Percentiles rank a stretch among this genome's conserved stretches.
phyloP scores from a whole-genome alignment of 148 eudicot genomes.

The Arctostaphylos glauca region DNA sequence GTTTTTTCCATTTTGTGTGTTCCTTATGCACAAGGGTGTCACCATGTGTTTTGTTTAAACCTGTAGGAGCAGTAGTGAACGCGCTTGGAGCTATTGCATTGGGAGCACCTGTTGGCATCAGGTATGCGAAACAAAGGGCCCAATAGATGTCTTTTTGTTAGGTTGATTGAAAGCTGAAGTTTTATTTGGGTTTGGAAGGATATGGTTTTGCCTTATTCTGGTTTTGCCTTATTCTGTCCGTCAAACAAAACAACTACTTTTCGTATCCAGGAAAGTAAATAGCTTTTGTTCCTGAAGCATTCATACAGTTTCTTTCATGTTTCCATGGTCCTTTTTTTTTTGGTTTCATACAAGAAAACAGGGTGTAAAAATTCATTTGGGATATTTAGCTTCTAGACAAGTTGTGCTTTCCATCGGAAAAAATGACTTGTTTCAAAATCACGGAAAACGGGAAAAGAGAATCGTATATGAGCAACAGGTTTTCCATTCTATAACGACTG shows the following conservation, averaged over 20 bases:
- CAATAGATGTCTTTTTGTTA: conserved; percentile 8
- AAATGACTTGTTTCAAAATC: neutral
- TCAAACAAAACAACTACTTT: conserved; percentile 6
- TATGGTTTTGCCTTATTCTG: conserved; percentile 11
- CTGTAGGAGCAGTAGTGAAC: conserved; percentile 65
- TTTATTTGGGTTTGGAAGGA: conserved; percentile 14
- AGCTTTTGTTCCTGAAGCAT: neutral
- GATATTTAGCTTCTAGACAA: conserved; percentile 4
- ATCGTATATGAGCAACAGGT: neutral
- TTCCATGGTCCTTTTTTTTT: conserved; percentile 3
- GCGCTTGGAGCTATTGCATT: conserved; percentile 79
- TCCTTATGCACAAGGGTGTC: neutral
- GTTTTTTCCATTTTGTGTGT: neutral
- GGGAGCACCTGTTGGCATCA: conserved; percentile 84
- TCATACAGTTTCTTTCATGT: neutral
- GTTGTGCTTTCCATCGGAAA: conserved; percentile 15
- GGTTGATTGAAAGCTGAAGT: conserved; percentile 12
- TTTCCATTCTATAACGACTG: neutral
- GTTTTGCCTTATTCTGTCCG: conserved; percentile 10
- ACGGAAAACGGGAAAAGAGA: neutral
- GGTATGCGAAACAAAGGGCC: conserved; percentile 45
- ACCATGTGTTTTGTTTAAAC: conserved; percentile 6
- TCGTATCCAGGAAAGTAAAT: conserved; percentile 7
- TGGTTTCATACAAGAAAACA: neutral
- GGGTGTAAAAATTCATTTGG: conserved; percentile 5